Evolutionary conservation across 495 filamentous ascomycete species (phyloP), one percentile per base, ranked within the genome.

Genomic region (Chlorociboria aeruginascens): DNA sequence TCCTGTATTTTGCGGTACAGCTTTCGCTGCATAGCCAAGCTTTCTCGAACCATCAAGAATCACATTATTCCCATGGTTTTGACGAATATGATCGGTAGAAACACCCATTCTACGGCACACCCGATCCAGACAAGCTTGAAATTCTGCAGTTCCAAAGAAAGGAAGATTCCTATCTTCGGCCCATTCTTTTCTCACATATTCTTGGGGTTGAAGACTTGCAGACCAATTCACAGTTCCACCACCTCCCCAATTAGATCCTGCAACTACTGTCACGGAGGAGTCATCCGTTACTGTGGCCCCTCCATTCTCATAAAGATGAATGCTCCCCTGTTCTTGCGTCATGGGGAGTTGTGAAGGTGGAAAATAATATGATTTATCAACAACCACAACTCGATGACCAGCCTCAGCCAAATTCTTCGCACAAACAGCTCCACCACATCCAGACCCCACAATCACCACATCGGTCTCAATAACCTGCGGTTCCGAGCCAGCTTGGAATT

Each of bases 371-470:
- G 76, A 73, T 58, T 90, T 92, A 39, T 96, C 89, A 3, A 90
- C 79, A 0, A 96, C 86, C 3, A 94, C 60, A 16, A 95, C 86
- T 7, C 66, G 66, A 42, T 82, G 63, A n/a, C 79, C 84, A 2
- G 77, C 82, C 55, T 86, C 79, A 9, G 88, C 79, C 4, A 95
- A 66, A 25, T 82, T 82, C 64, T 88, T 88, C 10, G 89, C 88
- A 29, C 73, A 76, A 0, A 95, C 88, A 0, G 71, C 85, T n/a
- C 85, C 88, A 42, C 89, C 89, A 55, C 85, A 90, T 13, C 89
- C 89, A 43, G 83, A 89, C 1, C 89, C 89, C 6, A 95, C 73
- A 49, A 95, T 78, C 12, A 93, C 79, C 1, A 93, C 79, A 59
- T 95, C 89, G 3, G 81, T 81, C 34, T 89, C 79, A 43, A 95